Evolutionary conservation across 1,139 yeast genomes (phyloP).

Genomic region (Ogataea hybrid): DNA sequence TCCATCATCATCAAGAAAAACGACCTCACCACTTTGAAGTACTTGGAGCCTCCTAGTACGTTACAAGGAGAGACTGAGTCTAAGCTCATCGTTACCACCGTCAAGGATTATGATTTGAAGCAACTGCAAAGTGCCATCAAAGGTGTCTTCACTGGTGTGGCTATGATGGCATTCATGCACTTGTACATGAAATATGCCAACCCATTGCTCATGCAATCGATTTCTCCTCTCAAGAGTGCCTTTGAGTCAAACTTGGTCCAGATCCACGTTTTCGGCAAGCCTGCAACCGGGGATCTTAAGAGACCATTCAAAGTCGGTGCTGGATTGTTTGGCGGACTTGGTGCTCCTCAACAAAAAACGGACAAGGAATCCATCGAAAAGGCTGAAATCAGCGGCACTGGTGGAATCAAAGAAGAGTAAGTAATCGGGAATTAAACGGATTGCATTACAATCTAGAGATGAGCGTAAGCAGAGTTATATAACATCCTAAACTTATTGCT

Average conservation of each 20-base stretch:
- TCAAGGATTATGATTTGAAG: conserved; percentile 88
- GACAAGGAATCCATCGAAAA: conserved; percentile 84
- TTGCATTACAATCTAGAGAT: conserved; percentile 4
- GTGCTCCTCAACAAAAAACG: conserved; percentile 63
- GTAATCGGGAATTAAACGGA: neutral
- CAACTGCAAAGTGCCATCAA: conserved; percentile 80
- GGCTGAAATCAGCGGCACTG: conserved; percentile 83
- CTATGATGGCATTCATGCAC: conserved; percentile 99
- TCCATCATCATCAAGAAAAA: conserved; percentile 66
- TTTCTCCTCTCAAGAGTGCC: conserved; percentile 87
- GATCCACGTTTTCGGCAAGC: conserved; percentile 81
- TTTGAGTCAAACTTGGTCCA: conserved; percentile 89
- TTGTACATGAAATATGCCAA: conserved; percentile 96
- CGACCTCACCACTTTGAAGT: conserved; percentile 89
- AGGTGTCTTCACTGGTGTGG: conserved; percentile 82
- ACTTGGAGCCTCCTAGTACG: conserved; percentile 82
- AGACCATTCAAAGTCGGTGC: conserved; percentile 95
- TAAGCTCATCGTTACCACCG: conserved; percentile 81
- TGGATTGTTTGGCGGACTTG: conserved; percentile 63
- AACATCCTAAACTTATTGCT: conserved; percentile 44
- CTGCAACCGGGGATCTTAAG: conserved; percentile 89
- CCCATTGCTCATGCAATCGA: conserved; percentile 93
- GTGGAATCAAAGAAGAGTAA: conserved; percentile 90
- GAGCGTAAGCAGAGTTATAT: conserved; percentile 38
- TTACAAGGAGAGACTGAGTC: conserved; percentile 73